Evolutionary conservation across 305 asterid species (phyloP), one percentile per base, ranked within the genome.

Genomic region (Fraxinus dipetala): DNA sequence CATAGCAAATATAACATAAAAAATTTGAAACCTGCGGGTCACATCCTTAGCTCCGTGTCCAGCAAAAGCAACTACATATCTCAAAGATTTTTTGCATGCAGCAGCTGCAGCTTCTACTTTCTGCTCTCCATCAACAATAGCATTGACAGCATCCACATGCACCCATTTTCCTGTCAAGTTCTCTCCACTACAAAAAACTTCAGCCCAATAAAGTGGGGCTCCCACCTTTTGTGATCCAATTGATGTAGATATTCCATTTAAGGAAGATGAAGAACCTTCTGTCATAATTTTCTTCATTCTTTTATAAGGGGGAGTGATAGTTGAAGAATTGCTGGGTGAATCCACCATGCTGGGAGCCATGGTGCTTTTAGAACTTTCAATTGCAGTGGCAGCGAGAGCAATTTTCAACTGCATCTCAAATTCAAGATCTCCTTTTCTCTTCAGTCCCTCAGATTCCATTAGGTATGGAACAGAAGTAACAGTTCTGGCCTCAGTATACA

Each of bases 31-130:
- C 99, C 99, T 96, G 92, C 99, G 98, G 36, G 98, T 94, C 84
- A 96, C 98, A 78, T 96, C 99, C 92, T 96, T 96, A 79, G 99
- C 98, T 81, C 99, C 99, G 80, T 84, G 80, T 83, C 99, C 99
- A 77, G 97, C 96, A 89, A 96, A 96, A 61, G 97, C 99, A 87
- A 96, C 92, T 2, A 93, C 99, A 81, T 96, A 96, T 91, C 95
- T 88, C 88, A 96, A 88, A 76, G 93, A 87, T 40, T 85, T 93
- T 88, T 88, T 92, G 92, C 98, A 96, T 82, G 98, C 98, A 90
- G 96, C 91, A 76, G 95, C 97, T 48, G 97, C 94, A 88, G 93
- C 95, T 92, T 96, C 99, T 85, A 96, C 97, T 81, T 90, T 91
- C 74, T 88, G 89, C 85, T 96, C 99, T 81, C 97, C 99, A 83